Base-by-base conservation (phyloP, 2,329 filamentous ascomycete genomes). In the Zarea fungicola region DNA sequence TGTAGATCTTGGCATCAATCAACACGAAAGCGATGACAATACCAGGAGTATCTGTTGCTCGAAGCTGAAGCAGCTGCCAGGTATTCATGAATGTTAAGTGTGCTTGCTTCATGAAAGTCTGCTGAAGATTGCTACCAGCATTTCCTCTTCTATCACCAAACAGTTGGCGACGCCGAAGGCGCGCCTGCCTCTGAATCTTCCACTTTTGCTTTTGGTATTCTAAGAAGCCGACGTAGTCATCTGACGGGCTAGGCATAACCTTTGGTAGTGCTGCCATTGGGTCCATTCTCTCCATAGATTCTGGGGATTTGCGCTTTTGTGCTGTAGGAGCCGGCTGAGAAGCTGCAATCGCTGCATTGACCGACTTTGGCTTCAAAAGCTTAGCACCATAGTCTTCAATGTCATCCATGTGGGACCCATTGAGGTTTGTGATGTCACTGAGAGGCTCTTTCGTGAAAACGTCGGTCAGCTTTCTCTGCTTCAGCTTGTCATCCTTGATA, bases 401-500 rank as follows among this genome's bases (percentile, higher is more conserved):
- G 63, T 95, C 90, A 10, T 72, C 78, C 60, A 74, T 63, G 41
- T 70, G 74, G 52, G 62, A 72, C 61, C 64, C 79, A 58, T 66
- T 81, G 65, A 76, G 65, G 78, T 95, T 70, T 62, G 80, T 76
- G 71, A 89, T 85, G 56, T 92, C 87, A 11, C 82, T 80, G 21
- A 95, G 66, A 0, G 89, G 86, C 39, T 76, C 81, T 63, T 85
- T 68, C 60, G 63, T 75, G 62, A 99, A 96, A 58, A 96, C 74
- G 61, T 97, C 93, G 0, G 92, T 99, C 74, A 99, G 86, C 71
- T 99, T 99, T 72, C 91, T 95, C 70, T 99, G 93, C 73, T 99
- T 96, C 76, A 97, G 85, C 64, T 86, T 91, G 70, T 99, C 93
- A 50, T 99, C 93, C 66, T 96, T 97, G 65, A 86, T 85, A 57